Evolutionary conservation across 1,284 basidiomycete genomes (phyloP).

Genomic region (Stygiomarasmius scandens): DNA sequence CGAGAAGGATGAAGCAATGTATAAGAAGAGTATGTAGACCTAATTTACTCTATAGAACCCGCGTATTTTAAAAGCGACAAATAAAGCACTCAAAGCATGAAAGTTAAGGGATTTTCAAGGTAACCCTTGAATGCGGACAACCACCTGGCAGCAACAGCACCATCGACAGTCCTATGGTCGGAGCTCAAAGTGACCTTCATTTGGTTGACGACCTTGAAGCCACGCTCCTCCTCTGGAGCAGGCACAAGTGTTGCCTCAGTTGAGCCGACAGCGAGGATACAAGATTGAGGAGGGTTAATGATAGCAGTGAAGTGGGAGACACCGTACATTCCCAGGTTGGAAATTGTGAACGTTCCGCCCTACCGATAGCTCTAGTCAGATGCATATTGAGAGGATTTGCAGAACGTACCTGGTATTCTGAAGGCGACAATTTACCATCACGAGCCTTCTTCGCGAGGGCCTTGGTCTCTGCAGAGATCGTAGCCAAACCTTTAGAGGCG

Average conservation of each 20-base stretch:
- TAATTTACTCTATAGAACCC: neutral
- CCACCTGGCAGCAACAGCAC: conserved; percentile 90
- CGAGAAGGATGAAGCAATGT: neutral
- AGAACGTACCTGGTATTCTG: conserved; percentile 85
- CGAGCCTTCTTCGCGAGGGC: conserved; percentile 92
- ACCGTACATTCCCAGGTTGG: conserved; percentile 99
- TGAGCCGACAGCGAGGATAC: conserved; percentile 94
- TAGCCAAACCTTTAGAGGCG: conserved; percentile 88
- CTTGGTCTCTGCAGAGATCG: conserved; percentile 93
- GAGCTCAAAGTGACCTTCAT: conserved; percentile 98
- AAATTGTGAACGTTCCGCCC: conserved; percentile 99
- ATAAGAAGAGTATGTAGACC: neutral
- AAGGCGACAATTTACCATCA: conserved; percentile 93
- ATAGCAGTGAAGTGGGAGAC: conserved; percentile 97
- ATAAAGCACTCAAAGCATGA: conserved; percentile 71
- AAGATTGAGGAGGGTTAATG: conserved; percentile 98
- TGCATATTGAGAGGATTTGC: no score
- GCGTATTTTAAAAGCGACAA: neutral
- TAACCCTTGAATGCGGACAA: conserved; percentile 95
- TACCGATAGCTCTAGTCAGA: no score
- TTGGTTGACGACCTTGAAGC: conserved; percentile 88
- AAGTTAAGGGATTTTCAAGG: conserved; percentile 94
- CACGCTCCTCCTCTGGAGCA: conserved; percentile 87
- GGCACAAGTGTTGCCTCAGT: conserved; percentile 89
- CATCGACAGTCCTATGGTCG: conserved; percentile 95